Conservation (phyloP, 169 alveolate species). For the Theileria annulata region DNA sequence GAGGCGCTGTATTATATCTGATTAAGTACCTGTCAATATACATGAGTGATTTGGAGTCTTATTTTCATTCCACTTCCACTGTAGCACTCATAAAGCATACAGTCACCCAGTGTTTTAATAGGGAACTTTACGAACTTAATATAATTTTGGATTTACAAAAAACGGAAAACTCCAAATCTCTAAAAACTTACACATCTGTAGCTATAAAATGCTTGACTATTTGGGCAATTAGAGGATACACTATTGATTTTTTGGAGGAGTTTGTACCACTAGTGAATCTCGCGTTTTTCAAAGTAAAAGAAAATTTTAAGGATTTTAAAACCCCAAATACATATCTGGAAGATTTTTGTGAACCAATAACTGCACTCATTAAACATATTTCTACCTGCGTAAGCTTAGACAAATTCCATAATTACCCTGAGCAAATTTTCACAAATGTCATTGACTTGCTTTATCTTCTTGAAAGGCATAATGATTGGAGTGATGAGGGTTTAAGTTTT, state of each 20-base stretch:
- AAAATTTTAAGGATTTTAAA: background rate
- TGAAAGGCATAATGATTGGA: background rate
- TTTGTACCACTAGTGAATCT: slow-evolving; percentile 28
- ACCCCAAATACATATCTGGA: background rate
- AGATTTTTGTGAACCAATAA: background rate
- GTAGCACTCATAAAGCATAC: slow-evolving; percentile 13
- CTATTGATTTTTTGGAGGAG: slow-evolving; percentile 52
- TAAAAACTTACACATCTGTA: background rate
- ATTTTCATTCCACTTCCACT: background rate
- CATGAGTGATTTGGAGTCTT: background rate
- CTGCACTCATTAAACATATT: background rate
- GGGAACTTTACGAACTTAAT: background rate
- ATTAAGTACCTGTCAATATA: slow-evolving; percentile 13
- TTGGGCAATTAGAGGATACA: slow-evolving; percentile 26
- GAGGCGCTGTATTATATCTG: slow-evolving; percentile 5
- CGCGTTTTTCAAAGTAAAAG: slow-evolving; percentile 12
- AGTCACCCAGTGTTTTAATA: background rate
- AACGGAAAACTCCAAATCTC: background rate
- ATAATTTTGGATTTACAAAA: background rate
- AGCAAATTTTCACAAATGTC: background rate
- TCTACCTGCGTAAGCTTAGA: slow-evolving; percentile 1
- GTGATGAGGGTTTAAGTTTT: background rate
- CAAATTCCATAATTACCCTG: background rate
- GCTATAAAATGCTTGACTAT: slow-evolving; percentile 49
- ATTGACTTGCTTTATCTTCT: background rate